Percentiles rank a stretch among this genome's conserved stretches.
These are phyloP conservation scores for Exophiala spinifera DNA, from an alignment of 2,329 filamentous ascomycete species.

Conservation along the genomic window DNA sequence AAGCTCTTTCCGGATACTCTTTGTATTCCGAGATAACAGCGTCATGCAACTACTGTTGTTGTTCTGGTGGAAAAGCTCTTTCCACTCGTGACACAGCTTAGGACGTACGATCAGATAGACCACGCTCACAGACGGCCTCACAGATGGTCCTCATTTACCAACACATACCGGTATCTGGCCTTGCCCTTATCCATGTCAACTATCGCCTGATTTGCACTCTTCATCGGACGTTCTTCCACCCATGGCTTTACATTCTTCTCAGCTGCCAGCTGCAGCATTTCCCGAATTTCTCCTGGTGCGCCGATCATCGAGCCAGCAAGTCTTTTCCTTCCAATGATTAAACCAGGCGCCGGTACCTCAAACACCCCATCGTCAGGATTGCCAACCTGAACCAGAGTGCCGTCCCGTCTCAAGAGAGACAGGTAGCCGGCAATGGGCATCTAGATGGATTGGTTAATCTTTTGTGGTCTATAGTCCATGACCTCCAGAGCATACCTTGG, in stretches of 20 bases:
- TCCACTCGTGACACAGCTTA: too few species aligned
- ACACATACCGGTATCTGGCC: conserved; percentile 45
- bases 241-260: conserved; percentile 43
- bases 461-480: too few species aligned
- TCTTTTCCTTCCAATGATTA: conserved; percentile 57
- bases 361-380: conserved; percentile 56
- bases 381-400: conserved; percentile 64
- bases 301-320: conserved; percentile 51
- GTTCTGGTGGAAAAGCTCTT: too few species aligned
- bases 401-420: conserved; percentile 55
- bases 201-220: conserved; percentile 42
- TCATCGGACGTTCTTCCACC: conserved; percentile 42
- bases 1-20: background rate
- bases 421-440: conserved; percentile 65
- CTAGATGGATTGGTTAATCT: too few species aligned
- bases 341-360: conserved; percentile 54
- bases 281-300: conserved; percentile 41
- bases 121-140: too few species aligned
- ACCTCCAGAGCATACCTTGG: too few species aligned
- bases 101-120: too few species aligned
- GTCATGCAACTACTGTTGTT: background rate
- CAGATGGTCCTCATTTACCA: too few species aligned
- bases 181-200: conserved; percentile 44
- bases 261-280: conserved; percentile 44
- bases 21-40: background rate